phyloP scores from a whole-genome alignment of 176 grass and related monocot genomes.

The Raddia guianensis region DNA sequence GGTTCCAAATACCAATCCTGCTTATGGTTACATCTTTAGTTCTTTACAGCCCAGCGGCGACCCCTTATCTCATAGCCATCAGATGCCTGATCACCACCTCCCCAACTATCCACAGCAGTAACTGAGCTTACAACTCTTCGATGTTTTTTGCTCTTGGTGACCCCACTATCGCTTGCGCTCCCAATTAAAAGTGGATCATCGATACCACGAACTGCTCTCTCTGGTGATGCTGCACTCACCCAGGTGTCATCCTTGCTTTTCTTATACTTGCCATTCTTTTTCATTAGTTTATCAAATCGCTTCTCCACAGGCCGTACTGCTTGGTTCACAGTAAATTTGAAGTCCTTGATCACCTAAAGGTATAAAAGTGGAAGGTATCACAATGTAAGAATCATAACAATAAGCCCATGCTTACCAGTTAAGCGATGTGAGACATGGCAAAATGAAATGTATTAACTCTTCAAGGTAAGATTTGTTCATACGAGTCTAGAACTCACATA shows the following conservation, averaged over 20 bases:
- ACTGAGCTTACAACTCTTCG: constrained; percentile 40
- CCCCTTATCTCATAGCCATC: constrained; percentile 66
- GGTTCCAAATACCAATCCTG: constrained; percentile 32
- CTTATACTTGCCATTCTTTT: constrained; percentile 64
- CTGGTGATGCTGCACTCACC: constrained; percentile 59
- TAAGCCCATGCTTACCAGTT: constrained; percentile 15
- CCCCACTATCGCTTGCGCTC: constrained; percentile 67
- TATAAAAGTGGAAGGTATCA: neutral
- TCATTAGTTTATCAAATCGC: constrained; percentile 69
- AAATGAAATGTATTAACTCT: constrained; percentile 14
- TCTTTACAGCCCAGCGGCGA: constrained; percentile 63
- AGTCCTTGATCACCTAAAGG: constrained; percentile 89
- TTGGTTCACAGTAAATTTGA: constrained; percentile 90
- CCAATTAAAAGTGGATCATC: constrained; percentile 87
- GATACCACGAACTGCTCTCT: constrained; percentile 67
- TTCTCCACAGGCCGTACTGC: constrained; percentile 89
- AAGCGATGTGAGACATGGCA: neutral
- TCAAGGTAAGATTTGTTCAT: constrained; percentile 27
- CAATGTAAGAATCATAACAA: neutral
- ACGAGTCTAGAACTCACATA: constrained; percentile 69
- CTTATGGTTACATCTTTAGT: constrained; percentile 36
- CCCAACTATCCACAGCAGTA: constrained; percentile 43
- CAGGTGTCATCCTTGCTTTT: constrained; percentile 80
- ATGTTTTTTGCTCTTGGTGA: constrained; percentile 63
- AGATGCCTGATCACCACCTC: constrained; percentile 45